Conservation (phyloP, 208 protist genomes). For the Tritrichomonas foetus region DNA sequence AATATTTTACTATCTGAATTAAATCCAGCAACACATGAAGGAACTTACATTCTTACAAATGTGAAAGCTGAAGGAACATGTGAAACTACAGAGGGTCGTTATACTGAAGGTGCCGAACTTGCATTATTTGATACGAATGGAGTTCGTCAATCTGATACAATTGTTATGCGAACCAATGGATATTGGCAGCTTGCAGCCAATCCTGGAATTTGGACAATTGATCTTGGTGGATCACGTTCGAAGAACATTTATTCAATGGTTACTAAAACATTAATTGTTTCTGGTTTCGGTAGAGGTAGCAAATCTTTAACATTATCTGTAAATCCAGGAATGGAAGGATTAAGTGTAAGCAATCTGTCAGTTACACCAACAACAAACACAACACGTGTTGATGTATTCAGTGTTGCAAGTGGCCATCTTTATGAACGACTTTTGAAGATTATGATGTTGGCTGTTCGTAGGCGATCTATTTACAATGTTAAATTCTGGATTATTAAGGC, state of each 20-base stretch:
- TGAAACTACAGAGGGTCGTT: neutral
- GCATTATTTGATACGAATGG: neutral
- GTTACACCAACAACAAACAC: neutral
- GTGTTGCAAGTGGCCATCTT: conserved; percentile 26
- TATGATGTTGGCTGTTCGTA: conserved; percentile 24
- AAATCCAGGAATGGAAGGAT: neutral
- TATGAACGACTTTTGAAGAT: conserved; percentile 37
- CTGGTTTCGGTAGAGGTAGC: neutral
- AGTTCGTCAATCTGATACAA: neutral
- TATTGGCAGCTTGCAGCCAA: conserved; percentile 37
- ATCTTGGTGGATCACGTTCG: neutral
- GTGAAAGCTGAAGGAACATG: neutral
- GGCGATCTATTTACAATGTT: conserved; percentile 61
- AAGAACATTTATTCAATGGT: neutral
- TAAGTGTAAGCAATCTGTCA: neutral
- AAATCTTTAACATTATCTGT: neutral
- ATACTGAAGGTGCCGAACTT: neutral
- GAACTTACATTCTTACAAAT: neutral
- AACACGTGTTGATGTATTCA: conserved; percentile 21
- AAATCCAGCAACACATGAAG: neutral
- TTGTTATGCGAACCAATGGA: neutral
- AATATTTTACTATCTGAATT: neutral
- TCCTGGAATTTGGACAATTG: neutral
- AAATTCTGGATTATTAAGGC: conserved; percentile 98
- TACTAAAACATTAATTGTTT: neutral